A percentile compares a stretch with the other conserved stretches of the same genome.
These are phyloP conservation scores for Saturnispora ahearnii DNA, from an alignment of 805 yeast genomes.

Conservation along the genomic window DNA sequence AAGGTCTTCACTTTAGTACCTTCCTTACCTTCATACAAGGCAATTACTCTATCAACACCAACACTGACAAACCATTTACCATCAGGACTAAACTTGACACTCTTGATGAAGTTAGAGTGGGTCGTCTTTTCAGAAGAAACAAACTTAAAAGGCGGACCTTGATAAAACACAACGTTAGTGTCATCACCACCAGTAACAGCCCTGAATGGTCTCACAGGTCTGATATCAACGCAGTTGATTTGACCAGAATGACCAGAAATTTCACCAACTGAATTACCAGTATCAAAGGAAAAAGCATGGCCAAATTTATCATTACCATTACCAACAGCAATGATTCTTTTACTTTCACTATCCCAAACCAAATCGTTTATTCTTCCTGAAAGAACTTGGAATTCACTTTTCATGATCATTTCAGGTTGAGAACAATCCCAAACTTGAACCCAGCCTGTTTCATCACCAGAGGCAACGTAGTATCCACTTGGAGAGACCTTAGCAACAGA, in stretches of 20 bases:
- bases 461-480: constrained; percentile 80
- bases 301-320: constrained; percentile 89
- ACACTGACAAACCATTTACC: constrained; percentile 71
- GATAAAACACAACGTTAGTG: constrained; percentile 69
- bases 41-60: constrained; percentile 75
- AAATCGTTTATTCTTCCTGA: constrained; percentile 75
- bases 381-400: constrained; percentile 68
- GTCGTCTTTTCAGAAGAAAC: constrained; percentile 58
- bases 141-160: constrained; percentile 94
- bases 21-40: constrained; percentile 75
- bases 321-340: constrained; percentile 88
- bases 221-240: constrained; percentile 76
- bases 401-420: constrained; percentile 47
- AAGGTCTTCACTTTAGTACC: constrained; percentile 61
- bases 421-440: constrained; percentile 81
- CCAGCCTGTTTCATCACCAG: constrained; percentile 86
- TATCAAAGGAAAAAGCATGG: constrained; percentile 85
- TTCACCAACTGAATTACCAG: constrained; percentile 96
- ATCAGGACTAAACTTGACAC: constrained; percentile 72
- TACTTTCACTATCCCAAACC: constrained; percentile 87
- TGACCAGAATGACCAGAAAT: constrained; percentile 84
- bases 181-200: constrained; percentile 94
- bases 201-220: constrained; percentile 81
- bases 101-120: constrained; percentile 73
- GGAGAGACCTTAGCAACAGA: constrained; percentile 86